phyloP scores from a whole-genome alignment of 805 yeast genomes.

The Monosporozyma servazzii region DNA sequence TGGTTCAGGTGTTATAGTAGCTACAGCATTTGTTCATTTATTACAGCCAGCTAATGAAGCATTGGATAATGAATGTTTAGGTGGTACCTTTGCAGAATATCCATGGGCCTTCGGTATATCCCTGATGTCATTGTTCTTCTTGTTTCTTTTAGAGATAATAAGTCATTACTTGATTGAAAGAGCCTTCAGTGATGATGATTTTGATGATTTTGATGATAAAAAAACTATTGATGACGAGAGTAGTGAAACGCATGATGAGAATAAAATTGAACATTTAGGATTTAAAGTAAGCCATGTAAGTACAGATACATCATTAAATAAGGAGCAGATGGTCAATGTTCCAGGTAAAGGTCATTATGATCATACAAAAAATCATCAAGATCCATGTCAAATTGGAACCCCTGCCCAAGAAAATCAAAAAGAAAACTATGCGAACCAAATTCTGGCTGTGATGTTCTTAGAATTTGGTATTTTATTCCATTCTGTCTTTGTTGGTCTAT shows the following conservation, averaged over 20 bases:
- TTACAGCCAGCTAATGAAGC: conserved; percentile 60
- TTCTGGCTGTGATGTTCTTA: conserved; percentile 46
- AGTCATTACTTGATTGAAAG: conserved; percentile 37
- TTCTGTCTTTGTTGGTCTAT: conserved; percentile 64
- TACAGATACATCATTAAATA: not conserved
- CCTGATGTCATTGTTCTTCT: conserved; percentile 36
- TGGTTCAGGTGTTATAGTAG: conserved; percentile 78
- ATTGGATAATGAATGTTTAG: conserved; percentile 47
- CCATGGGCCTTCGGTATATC: conserved; percentile 52
- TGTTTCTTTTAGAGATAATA: conserved; percentile 43
- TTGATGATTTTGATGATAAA: not conserved
- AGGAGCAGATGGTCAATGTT: conserved; percentile 1
- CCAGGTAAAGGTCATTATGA: conserved; percentile 10
- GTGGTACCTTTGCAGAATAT: conserved; percentile 46
- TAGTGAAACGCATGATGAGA: not conserved
- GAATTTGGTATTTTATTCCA: conserved; percentile 72
- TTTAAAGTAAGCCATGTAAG: not conserved
- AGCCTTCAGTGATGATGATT: conserved; percentile 17
- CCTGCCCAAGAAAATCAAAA: conserved; percentile 14
- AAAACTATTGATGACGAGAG: conserved; percentile 1
- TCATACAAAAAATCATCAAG: conserved; percentile 12
- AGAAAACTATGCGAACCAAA: conserved; percentile 48
- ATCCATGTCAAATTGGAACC: conserved; percentile 8
- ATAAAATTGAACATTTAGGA: not conserved
- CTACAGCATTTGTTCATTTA: conserved; percentile 73